Evolutionary conservation across 345 rosid species (phyloP).

Genomic region (Pistacia vera): DNA sequence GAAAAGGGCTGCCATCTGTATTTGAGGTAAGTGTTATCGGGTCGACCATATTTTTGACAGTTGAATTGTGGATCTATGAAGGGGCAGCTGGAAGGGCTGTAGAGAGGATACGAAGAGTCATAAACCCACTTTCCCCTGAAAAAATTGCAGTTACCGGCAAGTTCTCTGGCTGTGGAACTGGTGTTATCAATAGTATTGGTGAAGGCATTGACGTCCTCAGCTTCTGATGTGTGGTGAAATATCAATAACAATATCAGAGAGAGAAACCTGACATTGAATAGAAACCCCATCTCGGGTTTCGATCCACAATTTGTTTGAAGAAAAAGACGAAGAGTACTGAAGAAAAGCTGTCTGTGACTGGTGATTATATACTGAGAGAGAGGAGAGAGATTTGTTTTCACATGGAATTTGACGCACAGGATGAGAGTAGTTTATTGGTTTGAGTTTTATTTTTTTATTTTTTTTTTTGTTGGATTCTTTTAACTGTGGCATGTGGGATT

Average conservation of each 20-base stretch:
- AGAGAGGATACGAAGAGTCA: slow-evolving; percentile 56
- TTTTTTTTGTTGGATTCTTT: slow-evolving; percentile 8
- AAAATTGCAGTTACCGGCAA: slow-evolving; percentile 44
- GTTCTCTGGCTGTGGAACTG: slow-evolving; percentile 21
- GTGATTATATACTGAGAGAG: slow-evolving; percentile 24
- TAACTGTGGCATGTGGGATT: slow-evolving; percentile 31
- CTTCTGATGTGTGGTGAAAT: slow-evolving; percentile 18
- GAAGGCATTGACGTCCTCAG: slow-evolving; percentile 9
- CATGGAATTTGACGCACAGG: slow-evolving; percentile 25
- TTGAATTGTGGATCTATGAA: slow-evolving; percentile 59
- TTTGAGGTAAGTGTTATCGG: slow-evolving; percentile 48
- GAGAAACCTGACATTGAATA: slow-evolving; percentile 22
- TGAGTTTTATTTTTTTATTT: neutral
- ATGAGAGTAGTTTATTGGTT: neutral
- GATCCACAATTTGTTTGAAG: neutral
- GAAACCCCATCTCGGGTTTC: slow-evolving; percentile 42
- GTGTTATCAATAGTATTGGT: neutral
- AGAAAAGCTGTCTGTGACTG: slow-evolving; percentile 22
- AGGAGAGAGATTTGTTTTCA: neutral
- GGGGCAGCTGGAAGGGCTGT: slow-evolving; percentile 50
- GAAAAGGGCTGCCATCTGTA: slow-evolving; percentile 70
- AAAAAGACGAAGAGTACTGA: slow-evolving; percentile 24
- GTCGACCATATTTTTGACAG: slow-evolving; percentile 61
- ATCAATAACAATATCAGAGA: slow-evolving; percentile 15
- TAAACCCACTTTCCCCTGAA: slow-evolving; percentile 64